Conservation (phyloP, 495 filamentous ascomycete species). For the Penicillium flavigenum region DNA sequence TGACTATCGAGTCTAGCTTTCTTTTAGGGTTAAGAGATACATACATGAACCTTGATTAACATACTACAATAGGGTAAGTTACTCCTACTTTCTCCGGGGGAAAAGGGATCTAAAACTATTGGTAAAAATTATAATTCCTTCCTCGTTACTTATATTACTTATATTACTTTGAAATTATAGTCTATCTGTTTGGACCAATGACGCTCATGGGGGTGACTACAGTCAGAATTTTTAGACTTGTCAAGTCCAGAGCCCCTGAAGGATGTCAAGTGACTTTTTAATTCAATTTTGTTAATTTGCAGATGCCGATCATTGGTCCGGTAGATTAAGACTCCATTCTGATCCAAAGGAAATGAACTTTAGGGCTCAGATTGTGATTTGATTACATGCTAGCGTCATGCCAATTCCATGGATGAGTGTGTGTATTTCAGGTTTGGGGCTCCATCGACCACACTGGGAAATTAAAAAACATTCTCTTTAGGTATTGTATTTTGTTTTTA, state of each 20-base stretch:
- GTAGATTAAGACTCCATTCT: conserved; percentile 7
- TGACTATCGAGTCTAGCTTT: conserved; percentile 3
- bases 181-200: neutral
- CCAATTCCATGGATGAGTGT: conserved; percentile 7
- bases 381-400: neutral
- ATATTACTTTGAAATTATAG: neutral
- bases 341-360: conserved; percentile 6
- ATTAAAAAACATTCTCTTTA: conserved; percentile 8
- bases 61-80: neutral
- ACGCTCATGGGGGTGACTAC: neutral
- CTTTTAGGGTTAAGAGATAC: neutral
- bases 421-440: neutral
- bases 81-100: neutral
- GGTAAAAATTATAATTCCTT: neutral
- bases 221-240: conserved; percentile 11
- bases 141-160: neutral
- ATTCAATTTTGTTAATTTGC: neutral
- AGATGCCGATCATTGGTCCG: conserved; percentile 12
- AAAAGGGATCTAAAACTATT: neutral
- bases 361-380: conserved; percentile 1
- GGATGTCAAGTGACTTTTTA: conserved; percentile 14
- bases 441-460: conserved; percentile 1
- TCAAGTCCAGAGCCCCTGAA: conserved; percentile 13
- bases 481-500: no score
- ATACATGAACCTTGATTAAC: neutral